Conservation (phyloP, 1,284 basidiomycete genomes). For the Vanrija sp. region DNA sequence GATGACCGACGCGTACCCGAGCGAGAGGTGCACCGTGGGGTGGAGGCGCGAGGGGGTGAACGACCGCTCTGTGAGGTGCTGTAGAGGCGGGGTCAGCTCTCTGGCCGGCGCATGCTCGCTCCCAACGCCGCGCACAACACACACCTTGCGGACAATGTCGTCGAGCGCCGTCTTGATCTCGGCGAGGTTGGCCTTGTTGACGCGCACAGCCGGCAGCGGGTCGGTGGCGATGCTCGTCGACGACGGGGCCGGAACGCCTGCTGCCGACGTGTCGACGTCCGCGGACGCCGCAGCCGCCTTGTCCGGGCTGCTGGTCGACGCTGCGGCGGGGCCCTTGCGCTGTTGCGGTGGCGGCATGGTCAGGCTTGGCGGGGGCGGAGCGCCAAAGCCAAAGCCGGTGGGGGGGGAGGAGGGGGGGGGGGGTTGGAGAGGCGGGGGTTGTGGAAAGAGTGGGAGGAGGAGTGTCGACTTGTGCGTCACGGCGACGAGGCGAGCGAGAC, state of each 20-base stretch:
- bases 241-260: not conserved
- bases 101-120: not conserved
- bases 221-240: conserved; percentile 27
- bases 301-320: not conserved
- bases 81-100: conserved; percentile 10
- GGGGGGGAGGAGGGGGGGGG: not conserved
- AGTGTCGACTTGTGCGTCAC: not conserved
- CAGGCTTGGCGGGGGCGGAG: no score
- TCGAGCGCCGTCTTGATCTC: conserved; percentile 89
- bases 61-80: conserved; percentile 73
- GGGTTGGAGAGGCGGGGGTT: no score
- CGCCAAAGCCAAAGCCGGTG: not conserved
- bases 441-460: not conserved
- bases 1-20: conserved; percentile 79
- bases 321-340: not conserved
- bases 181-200: conserved; percentile 73
- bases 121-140: conserved; percentile 38
- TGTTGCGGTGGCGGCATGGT: not conserved
- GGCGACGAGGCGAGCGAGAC: not conserved
- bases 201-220: conserved; percentile 57
- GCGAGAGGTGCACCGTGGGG: conserved; percentile 73
- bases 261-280: not conserved
- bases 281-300: not conserved
- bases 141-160: conserved; percentile 80
- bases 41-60: conserved; percentile 82